Evolutionary conservation across 2,329 filamentous ascomycete genomes (phyloP).

Genomic region (Fusarium paranaense): DNA sequence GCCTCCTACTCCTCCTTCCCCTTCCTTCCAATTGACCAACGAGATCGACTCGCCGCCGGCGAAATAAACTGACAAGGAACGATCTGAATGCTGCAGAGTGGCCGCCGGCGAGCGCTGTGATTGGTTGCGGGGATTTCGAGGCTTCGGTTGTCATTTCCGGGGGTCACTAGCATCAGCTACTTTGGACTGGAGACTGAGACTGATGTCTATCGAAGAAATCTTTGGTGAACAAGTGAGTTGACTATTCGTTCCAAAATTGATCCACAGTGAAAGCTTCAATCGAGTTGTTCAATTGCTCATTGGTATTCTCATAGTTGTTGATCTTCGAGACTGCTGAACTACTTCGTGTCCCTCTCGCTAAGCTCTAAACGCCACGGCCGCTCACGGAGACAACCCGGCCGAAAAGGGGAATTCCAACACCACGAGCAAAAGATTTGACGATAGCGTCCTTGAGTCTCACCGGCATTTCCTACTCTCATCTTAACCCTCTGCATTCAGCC

Average conservation of each 20-base stretch:
- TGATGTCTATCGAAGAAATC: background rate
- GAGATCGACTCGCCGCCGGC: conserved; percentile 14
- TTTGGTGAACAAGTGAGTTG: background rate
- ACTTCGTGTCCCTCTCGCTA: background rate
- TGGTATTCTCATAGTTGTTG: background rate
- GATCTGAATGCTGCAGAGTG: background rate
- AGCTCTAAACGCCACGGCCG: background rate
- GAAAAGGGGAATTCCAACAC: conserved; percentile 7
- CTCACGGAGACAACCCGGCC: conserved; percentile 12
- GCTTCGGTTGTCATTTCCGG: background rate
- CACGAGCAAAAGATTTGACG: conserved; percentile 23
- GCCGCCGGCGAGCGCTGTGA: conserved; percentile 20
- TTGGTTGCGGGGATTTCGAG: conserved; percentile 5
- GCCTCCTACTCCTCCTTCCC: background rate
- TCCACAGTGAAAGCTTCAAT: background rate
- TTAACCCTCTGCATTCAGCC: background rate
- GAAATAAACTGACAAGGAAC: background rate
- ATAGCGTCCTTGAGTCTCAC: conserved; percentile 21
- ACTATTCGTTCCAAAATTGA: background rate
- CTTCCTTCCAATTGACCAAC: background rate
- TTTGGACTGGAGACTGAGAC: background rate
- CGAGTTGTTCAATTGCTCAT: background rate
- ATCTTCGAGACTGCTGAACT: background rate
- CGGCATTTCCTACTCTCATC: background rate
- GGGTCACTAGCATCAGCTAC: background rate